Percentiles rank a stretch among this genome's conserved stretches.
These are phyloP conservation scores for Pelargonium cotyledonis DNA, from an alignment of 441 rosid genomes.

Conservation along the genomic window DNA sequence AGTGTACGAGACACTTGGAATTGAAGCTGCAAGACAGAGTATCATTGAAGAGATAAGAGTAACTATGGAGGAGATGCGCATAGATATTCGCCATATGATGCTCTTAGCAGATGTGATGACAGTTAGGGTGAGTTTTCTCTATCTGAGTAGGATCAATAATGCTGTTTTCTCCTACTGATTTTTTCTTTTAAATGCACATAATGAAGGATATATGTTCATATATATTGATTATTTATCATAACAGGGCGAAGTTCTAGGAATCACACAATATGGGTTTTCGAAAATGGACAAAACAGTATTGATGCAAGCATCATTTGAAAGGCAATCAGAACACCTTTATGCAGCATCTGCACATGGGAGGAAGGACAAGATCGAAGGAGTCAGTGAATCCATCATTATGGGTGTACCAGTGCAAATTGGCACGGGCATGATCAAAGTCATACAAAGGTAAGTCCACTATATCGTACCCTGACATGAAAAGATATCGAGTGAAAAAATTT, in stretches of 20 bases:
- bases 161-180: too few relatives aligned
- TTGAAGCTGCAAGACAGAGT: slow-evolving; percentile 91
- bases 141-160: neutral
- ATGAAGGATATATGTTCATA: too few relatives aligned
- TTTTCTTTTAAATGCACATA: too few relatives aligned
- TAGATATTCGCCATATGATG: slow-evolving; percentile 97
- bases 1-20: slow-evolving; percentile 67
- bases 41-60: slow-evolving; percentile 76
- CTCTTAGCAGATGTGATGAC: slow-evolving; percentile 96
- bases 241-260: slow-evolving; percentile 97
- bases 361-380: slow-evolving; percentile 85
- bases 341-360: slow-evolving; percentile 67
- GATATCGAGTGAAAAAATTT: neutral
- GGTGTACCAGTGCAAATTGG: slow-evolving; percentile 88
- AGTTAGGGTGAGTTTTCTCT: slow-evolving; percentile 47
- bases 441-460: slow-evolving; percentile 45
- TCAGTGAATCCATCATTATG: slow-evolving; percentile 93
- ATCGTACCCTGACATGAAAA: too few relatives aligned
- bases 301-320: slow-evolving; percentile 95
- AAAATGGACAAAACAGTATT: slow-evolving; percentile 88
- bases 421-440: slow-evolving; percentile 85
- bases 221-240: too few relatives aligned
- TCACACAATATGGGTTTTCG: slow-evolving; percentile 82
- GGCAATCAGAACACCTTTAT: slow-evolving; percentile 80
- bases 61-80: slow-evolving; percentile 92